A percentile compares a stretch with the other conserved stretches of the same genome.
These are phyloP conservation scores for Pythium insidiosum DNA, from an alignment of 352 stramenopile species.

Conservation along the genomic window DNA sequence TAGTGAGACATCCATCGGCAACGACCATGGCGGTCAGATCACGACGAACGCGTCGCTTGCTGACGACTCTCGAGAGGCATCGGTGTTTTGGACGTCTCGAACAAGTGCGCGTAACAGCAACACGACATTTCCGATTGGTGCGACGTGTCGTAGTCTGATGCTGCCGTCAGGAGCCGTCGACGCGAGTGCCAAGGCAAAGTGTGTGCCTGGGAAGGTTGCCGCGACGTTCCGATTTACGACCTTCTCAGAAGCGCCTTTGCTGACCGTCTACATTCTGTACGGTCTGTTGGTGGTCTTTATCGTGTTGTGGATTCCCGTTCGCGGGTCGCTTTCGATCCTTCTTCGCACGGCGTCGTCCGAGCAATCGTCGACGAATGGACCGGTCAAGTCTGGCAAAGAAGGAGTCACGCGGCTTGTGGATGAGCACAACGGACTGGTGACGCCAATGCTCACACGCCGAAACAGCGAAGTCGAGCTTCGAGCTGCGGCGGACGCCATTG, in stretches of 20 bases:
- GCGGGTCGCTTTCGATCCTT: background rate
- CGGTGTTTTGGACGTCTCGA: conserved; percentile 45
- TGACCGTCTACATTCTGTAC: conserved; percentile 49
- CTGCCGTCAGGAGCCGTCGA: conserved; percentile 25
- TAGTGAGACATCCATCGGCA: conserved; percentile 16
- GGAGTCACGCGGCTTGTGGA: background rate
- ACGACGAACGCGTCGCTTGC: conserved; percentile 39
- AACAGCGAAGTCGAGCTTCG: conserved; percentile 5
- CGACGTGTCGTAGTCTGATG: conserved; percentile 39
- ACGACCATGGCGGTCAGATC: conserved; percentile 22
- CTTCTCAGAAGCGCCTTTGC: conserved; percentile 37
- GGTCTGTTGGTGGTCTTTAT: background rate
- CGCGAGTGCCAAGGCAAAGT: conserved; percentile 16
- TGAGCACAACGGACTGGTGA: background rate
- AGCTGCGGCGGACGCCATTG: conserved; percentile 24
- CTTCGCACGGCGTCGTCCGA: background rate
- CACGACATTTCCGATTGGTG: conserved; percentile 48
- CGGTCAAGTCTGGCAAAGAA: background rate
- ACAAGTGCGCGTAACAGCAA: conserved; percentile 66
- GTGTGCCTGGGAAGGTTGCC: conserved; percentile 9
- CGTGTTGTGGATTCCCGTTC: background rate
- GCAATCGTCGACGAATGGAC: background rate
- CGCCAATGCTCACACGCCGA: conserved; percentile 7
- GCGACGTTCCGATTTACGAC: conserved; percentile 40
- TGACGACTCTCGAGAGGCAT: conserved; percentile 33